Evolutionary conservation across 139 green algal genomes (phyloP), one percentile per base, ranked within the genome.

Genomic region (Picochlorum costavermella): DNA sequence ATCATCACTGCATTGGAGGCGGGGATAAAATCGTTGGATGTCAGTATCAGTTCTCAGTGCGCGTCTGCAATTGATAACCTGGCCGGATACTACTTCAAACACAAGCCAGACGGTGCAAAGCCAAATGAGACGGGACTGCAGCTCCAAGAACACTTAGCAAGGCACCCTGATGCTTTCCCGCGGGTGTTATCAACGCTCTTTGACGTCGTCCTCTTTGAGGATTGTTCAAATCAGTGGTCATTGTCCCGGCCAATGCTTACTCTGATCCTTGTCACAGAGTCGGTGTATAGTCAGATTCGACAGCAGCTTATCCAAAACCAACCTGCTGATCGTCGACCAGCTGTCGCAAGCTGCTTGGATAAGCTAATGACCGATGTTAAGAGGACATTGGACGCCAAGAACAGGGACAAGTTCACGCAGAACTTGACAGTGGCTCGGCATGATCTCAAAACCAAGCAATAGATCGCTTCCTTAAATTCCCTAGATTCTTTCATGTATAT

Each of bases 341-440:
- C 86, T 67, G 60, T 96, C 43, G 63, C 75, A 2, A 51, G 64
- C 3, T 97, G 88, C 74, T 81, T 98, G 44, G 85, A 91, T 36
- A 93, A 92, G 72, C 86, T 98, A 6, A 97, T 97, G 92, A 59
- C 55, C 5, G 89, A 94, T 48, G 88, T 97, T 57, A 58, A 81
- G 26, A 79, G 82, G 44, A 93, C 78, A 40, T 76, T 98, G 43
- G 92, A 97, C 63, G 71, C 88, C 23, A 96, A 95, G 77, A 98
- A 98, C 76, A 71, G 89, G 4, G 93, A 98, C 83, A 95, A 90
- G 75, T 98, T 98, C 82, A 98, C 92, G 37, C 93, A 97, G 70
- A 96, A 96, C 69, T 70, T 98, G 30, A 97, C 91, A 11, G 78
- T 95, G 12, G 86, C 95, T 33, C 67, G 91, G 28, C 91, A 96